Percentiles rank a stretch among this genome's conserved stretches.
Conservation (phyloP, 2,329 filamentous ascomycete species). For the Penicillium sp. region DNA sequence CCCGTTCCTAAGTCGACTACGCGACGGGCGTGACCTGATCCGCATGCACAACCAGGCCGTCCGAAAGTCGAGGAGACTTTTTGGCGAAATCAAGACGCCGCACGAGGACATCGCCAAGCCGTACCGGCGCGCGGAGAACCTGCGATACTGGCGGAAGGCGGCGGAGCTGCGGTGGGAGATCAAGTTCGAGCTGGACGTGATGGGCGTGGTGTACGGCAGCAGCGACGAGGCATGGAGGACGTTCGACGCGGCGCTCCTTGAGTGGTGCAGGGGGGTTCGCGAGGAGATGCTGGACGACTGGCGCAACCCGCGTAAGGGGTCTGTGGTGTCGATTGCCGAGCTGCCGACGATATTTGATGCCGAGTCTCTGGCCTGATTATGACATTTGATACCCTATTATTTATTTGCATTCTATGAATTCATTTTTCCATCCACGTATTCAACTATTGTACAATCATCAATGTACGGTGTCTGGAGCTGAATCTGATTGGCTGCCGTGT, state of each 20-base stretch:
- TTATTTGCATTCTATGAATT: neutral
- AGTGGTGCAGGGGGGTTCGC: slow-evolving; percentile 78
- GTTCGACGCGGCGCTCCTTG: slow-evolving; percentile 77
- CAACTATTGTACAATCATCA: no score
- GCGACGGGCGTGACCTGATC: slow-evolving; percentile 76
- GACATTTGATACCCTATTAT: slow-evolving; percentile 17
- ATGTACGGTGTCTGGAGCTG: slow-evolving; percentile 3
- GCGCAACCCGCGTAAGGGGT: slow-evolving; percentile 37
- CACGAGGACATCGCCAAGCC: slow-evolving; percentile 94
- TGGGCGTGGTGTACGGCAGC: slow-evolving; percentile 76
- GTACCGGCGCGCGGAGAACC: slow-evolving; percentile 88
- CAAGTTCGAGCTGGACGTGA: slow-evolving; percentile 75
- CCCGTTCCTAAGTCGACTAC: slow-evolving; percentile 68
- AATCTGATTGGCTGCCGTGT: neutral
- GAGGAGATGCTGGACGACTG: slow-evolving; percentile 78
- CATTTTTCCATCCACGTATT: no score
- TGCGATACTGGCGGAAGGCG: slow-evolving; percentile 94
- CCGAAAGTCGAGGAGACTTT: slow-evolving; percentile 76
- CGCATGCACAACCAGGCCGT: slow-evolving; percentile 87
- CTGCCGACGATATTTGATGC: slow-evolving; percentile 12
- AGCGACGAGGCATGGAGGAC: slow-evolving; percentile 65
- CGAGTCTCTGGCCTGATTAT: slow-evolving; percentile 9
- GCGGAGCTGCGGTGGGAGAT: slow-evolving; percentile 92
- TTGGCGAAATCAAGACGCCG: slow-evolving; percentile 82
- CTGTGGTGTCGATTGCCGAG: slow-evolving; percentile 9